Evolutionary conservation across 2,329 filamentous ascomycete species (phyloP), one percentile per base, ranked within the genome.

Genomic region (Claviceps quebecensis): DNA sequence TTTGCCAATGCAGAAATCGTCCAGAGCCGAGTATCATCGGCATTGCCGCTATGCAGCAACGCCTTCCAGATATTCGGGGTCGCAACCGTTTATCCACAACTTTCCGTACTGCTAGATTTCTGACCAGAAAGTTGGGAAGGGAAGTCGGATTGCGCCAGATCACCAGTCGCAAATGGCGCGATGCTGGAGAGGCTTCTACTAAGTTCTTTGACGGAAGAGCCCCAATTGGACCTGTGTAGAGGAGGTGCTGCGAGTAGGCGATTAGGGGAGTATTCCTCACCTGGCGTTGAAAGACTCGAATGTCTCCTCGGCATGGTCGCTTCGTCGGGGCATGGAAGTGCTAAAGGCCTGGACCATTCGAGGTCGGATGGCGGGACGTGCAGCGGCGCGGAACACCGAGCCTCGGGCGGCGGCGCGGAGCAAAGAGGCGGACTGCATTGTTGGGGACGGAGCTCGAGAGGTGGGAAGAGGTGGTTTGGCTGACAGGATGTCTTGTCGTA

Each of bases 211-310:
- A 11, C 44, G 23, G 9, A n/a, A 34, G 44, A 17, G 22, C 26
- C 5, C 11, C 23, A 34, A 34, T 34, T 46, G 16, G n/a, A n/a
- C 39, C 26, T n/a, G 26, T 19, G 16, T 14, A 7, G 26, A 46
- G 16, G 14, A 29, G 16, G 9, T 22, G 26, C 19, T 36, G 14
- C 3, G 45, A 47, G 16, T 4, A 5, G 29, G 29, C 26, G 17
- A 45, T 37, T 47, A 47, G 14, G 14, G 46, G 39, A 14, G 26
- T 47, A 13, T 36, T 64, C 64, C 77, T 72, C 87, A 98, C 93
- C 93, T 90, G 64, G 89, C 86, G 72, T 87, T 89, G 74, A 98
- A 98, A 77, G 97, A 90, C 78, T 98, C 93, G 64, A 95, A 98
- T 65, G 86, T 95, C 83, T 98, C 93, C 72, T 98, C 93, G 67